phyloP scores from a whole-genome alignment of 495 filamentous ascomycete species.

The Aspergillus egyptiacus region DNA sequence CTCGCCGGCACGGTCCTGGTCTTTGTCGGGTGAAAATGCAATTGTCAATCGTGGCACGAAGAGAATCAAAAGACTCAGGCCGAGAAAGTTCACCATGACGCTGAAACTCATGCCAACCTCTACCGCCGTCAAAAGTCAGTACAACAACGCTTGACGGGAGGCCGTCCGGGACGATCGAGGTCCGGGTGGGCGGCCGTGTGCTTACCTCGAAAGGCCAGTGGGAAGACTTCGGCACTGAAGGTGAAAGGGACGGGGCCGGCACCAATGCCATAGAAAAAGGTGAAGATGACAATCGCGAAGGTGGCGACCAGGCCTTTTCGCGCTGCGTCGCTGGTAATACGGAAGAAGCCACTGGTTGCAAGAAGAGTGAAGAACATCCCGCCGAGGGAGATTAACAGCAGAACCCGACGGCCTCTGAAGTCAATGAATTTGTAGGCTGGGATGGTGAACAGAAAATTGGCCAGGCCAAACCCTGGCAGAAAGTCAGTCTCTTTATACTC shows the following conservation, averaged over 20 bases:
- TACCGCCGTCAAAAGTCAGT: slow-evolving; percentile 1
- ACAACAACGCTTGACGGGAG: too few species aligned
- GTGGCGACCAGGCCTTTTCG: slow-evolving; percentile 8
- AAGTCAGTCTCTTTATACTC: neutral
- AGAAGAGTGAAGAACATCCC: slow-evolving; percentile 22
- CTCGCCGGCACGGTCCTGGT: too few species aligned
- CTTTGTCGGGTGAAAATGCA: too few species aligned
- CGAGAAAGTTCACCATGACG: slow-evolving; percentile 59
- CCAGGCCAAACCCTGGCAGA: slow-evolving; percentile 21
- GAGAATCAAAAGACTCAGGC: slow-evolving; percentile 21
- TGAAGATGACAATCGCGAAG: slow-evolving; percentile 17
- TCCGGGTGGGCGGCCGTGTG: neutral
- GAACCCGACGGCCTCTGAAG: slow-evolving; percentile 19
- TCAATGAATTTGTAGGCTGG: slow-evolving; percentile 24
- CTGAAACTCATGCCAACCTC: slow-evolving; percentile 66
- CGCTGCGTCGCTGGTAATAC: neutral
- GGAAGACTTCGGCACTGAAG: slow-evolving; percentile 59
- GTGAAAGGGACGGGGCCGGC: slow-evolving; percentile 23
- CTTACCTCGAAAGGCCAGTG: slow-evolving; percentile 55
- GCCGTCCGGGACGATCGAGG: neutral
- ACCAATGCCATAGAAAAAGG: slow-evolving; percentile 20
- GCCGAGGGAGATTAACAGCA: slow-evolving; percentile 23
- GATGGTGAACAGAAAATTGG: slow-evolving; percentile 28
- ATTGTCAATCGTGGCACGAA: too few species aligned
- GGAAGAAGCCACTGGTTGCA: slow-evolving; percentile 17